Conservation (phyloP, 2,329 filamentous ascomycete species). For the Fusarium sambucinum region DNA sequence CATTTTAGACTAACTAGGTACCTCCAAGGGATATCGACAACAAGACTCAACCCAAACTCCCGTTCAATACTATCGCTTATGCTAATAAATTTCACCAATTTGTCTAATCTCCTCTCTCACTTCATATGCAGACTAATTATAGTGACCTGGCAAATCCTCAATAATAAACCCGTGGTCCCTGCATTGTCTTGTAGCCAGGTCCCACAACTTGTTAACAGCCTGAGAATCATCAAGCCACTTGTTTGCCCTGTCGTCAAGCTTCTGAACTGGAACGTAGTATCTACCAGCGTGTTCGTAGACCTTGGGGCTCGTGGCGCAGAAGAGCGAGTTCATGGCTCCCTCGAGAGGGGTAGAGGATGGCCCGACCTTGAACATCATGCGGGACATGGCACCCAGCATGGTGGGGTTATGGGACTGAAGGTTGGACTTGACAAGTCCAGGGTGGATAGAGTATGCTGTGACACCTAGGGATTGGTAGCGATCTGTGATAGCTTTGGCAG, state of each 20-base stretch:
- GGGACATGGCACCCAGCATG: constrained; percentile 31
- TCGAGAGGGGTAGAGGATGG: constrained; percentile 33
- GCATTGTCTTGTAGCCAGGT: constrained; percentile 13
- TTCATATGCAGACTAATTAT: not conserved
- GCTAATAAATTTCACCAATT: not conserved
- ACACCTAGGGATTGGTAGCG: constrained; percentile 36
- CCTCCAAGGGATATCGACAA: not conserved
- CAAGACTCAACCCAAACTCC: not conserved
- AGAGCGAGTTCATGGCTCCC: constrained; percentile 42
- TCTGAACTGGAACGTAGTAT: constrained; percentile 39
- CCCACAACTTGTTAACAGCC: constrained; percentile 29
- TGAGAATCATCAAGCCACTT: constrained; percentile 40
- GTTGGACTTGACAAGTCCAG: constrained; percentile 39
- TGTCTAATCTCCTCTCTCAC: not conserved
- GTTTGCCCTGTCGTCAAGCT: constrained; percentile 30
- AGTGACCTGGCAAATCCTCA: constrained; percentile 7
- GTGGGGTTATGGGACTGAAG: constrained; percentile 35
- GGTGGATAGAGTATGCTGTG: constrained; percentile 45
- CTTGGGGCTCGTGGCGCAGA: constrained; percentile 34
- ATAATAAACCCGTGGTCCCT: constrained; percentile 22
- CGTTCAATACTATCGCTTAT: not conserved
- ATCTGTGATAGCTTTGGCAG: constrained; percentile 37
- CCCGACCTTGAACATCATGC: constrained; percentile 31
- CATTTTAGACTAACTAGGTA: not conserved
- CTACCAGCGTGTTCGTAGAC: constrained; percentile 21